Base-by-base conservation (phyloP, 495 filamentous ascomycete genomes). In the Terfezia claveryi region DNA sequence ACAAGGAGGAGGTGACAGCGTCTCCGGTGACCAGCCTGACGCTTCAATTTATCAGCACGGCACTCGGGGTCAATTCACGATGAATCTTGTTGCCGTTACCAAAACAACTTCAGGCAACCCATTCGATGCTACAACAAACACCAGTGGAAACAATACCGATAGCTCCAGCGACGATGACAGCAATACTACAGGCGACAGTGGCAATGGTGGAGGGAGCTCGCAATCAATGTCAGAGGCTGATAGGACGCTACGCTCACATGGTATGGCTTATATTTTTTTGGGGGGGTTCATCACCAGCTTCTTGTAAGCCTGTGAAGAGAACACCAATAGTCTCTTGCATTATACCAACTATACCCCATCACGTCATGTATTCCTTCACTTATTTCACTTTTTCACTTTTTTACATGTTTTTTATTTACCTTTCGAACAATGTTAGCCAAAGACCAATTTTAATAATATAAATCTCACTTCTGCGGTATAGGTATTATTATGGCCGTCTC, bases 21-120 rank as follows among this genome's bases (percentile, higher is more conserved):
- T 89, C 50, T 69, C 75, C 37, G 76, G 77, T 10, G 69, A 73
- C 10, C 72, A 71, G 53, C 46, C 59, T 3, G 66, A 64, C 8
- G 76, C 73, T 0, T 55, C 51, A 12, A 78, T 92, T 55, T 36
- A 44, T 9, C 69, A 79, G 55, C 87, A 94, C 64, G 74, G 78
- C 59, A 65, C 60, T 20, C 65, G 71, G 23, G 69, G 71, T 0
- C 46, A 57, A n/a, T 83, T 81, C 61, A 57, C 54, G 0, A 70
- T 84, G 55, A 74, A 82, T 58, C 61, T 85, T 44, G 71, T 71
- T 16, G 52, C 67, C 23, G 78, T 77, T 10, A 73, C 71, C 7
- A 69, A 80, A 50, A 68, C 70, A 7, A 71, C 66, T 52, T 74
- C 75, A 52, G 65, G 62, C 37, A 86, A 89, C 59, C 81, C 83